Base-by-base conservation (phyloP, 1,139 yeast species). In the Hansenula lynferdii region DNA sequence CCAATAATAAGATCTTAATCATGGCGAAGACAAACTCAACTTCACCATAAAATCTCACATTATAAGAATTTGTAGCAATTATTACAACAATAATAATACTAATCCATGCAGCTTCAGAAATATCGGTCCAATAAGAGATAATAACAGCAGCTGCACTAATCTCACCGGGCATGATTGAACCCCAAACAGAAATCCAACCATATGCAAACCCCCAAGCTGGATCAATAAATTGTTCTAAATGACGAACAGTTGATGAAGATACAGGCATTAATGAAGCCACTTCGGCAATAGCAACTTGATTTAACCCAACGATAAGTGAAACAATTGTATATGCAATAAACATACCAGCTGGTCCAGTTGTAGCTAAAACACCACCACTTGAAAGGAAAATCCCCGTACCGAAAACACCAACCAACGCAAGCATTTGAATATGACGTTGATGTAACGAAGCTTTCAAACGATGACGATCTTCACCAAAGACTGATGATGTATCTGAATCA, bases 171-270 rank as follows among this genome's bases (percentile, higher is more conserved):
- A 83, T 62, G 39, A 60, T 56, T 29, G 65, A 24, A 69, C 75
- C 65, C 67, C 65, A 42, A 69, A 78, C 80, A 54, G 80, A 84
- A 59, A 84, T 83, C 72, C 85, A 77, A 11, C 86, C 82, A 15
- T 81, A 75, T 47, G 84, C 81, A 48, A 81, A 80, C 51, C 84
- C 89, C 46, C 80, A 66, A 1, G 90, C 80, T 35, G 77, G 80
- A 57, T 75, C 80, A 23, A 72, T 67, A 59, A 68, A 31, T 32
- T 49, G 53, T 23, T 47, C 58, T 4, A 58, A 41, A 31, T 58
- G 62, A 19, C 46, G 44, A 14, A 58, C 50, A 35, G 50, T 47
- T 5, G 52, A 49, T 9, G 51, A 49, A 7, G 61, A 56, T 6
- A 50, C 51, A 9, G 64, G 62, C 53, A 52, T 50, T 20, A 58